Evolutionary conservation across 2,329 filamentous ascomycete genomes (phyloP).

Genomic region (Exophiala aquamarina): DNA sequence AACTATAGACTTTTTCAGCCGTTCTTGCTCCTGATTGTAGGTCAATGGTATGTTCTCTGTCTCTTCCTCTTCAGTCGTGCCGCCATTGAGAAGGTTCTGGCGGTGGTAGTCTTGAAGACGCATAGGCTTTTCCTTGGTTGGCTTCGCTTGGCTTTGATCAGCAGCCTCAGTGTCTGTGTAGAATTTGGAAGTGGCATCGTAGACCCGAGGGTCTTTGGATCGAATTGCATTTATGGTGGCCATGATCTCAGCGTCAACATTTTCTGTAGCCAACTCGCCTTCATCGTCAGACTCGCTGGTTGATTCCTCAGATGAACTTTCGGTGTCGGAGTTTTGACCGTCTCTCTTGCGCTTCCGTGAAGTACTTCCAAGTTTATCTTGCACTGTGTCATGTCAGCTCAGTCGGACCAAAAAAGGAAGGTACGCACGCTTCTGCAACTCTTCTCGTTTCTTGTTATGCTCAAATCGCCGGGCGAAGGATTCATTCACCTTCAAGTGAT

Average conservation of each 20-base stretch:
- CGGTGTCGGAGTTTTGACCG: slow-evolving; percentile 48
- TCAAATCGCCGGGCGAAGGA: slow-evolving; percentile 89
- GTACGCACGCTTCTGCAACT: slow-evolving; percentile 58
- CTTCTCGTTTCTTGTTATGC: slow-evolving; percentile 95
- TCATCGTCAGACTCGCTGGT: slow-evolving; percentile 70
- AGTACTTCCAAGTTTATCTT: slow-evolving; percentile 75
- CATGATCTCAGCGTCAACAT: slow-evolving; percentile 81
- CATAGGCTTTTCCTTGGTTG: slow-evolving; percentile 78
- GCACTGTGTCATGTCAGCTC: slow-evolving; percentile 56
- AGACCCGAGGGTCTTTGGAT: slow-evolving; percentile 86
- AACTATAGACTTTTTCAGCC: slow-evolving; percentile 74
- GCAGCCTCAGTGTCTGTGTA: slow-evolving; percentile 66
- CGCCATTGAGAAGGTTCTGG: slow-evolving; percentile 77
- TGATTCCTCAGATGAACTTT: slow-evolving; percentile 60
- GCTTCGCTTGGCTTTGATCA: slow-evolving; percentile 32
- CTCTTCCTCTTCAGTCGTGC: slow-evolving; percentile 56
- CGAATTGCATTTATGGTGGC: slow-evolving; percentile 85
- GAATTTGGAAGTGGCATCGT: slow-evolving; percentile 77
- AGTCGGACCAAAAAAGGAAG: slow-evolving; percentile 18
- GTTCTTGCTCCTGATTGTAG: slow-evolving; percentile 85
- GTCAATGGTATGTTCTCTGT: slow-evolving; percentile 58
- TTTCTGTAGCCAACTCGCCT: slow-evolving; percentile 80
- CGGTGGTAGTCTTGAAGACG: slow-evolving; percentile 88
- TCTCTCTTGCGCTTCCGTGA: slow-evolving; percentile 38
- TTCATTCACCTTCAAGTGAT: slow-evolving; percentile 77